phyloP scores from a whole-genome alignment of 2,329 filamentous ascomycete genomes.

The Conoideocrella luteorostrata region DNA sequence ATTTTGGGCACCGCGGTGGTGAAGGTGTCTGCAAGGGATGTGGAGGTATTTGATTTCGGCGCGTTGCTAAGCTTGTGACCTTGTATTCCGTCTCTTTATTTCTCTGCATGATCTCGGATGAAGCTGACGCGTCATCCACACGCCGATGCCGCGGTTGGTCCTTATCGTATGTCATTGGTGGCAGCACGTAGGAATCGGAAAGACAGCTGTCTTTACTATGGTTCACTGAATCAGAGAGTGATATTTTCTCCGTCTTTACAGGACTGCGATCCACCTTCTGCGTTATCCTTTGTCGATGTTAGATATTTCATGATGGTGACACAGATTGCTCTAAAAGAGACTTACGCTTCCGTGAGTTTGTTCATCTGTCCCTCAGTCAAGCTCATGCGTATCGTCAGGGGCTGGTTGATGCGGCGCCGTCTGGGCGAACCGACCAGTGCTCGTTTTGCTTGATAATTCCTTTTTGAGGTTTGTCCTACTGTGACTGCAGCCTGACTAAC shows the following conservation, averaged over 20 bases:
- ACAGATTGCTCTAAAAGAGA: neutral
- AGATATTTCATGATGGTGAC: neutral
- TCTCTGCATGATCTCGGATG: neutral
- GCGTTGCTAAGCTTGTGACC: conserved; percentile 2
- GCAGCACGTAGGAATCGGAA: conserved; percentile 4
- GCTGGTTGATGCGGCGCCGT: conserved; percentile 27
- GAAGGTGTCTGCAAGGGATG: conserved; percentile 3
- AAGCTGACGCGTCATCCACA: neutral
- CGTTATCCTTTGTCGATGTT: conserved; percentile 23
- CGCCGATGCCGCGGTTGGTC: neutral
- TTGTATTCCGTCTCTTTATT: neutral
- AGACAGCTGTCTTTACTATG: neutral
- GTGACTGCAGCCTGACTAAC: neutral
- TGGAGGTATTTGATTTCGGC: conserved; percentile 4
- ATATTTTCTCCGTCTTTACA: conserved; percentile 13
- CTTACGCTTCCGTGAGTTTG: conserved; percentile 40
- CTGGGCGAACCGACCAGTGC: conserved; percentile 26
- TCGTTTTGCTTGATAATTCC: conserved; percentile 14
- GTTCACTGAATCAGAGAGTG: neutral
- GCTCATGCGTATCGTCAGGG: conserved; percentile 41
- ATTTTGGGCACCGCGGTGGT: conserved; percentile 9
- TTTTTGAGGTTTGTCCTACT: neutral
- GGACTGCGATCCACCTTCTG: conserved; percentile 23
- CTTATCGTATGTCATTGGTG: neutral
- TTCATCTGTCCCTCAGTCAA: conserved; percentile 44